A percentile compares a stretch with the other conserved stretches of the same genome.
Evolutionary conservation across 176 grass and related monocot species (phyloP).

Genomic region (Carex kokanica): DNA sequence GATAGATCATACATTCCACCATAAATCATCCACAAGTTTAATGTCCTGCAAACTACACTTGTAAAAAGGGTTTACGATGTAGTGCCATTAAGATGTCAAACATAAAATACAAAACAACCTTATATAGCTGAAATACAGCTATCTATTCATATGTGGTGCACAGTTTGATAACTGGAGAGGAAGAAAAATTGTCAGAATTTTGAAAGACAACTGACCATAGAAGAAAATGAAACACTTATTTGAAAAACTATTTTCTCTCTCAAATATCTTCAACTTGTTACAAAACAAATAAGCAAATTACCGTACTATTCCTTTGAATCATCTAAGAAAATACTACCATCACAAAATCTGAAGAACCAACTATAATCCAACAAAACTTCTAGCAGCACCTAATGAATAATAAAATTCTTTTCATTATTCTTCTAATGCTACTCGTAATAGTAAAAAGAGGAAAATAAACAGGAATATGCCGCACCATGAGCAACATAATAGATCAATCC

Average conservation of each 20-base stretch:
- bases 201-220: not conserved
- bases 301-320: not conserved
- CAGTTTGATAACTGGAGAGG: not conserved
- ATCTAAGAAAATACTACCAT: not conserved
- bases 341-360: not conserved
- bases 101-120: too few species aligned
- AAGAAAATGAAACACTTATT: not conserved
- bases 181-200: not conserved
- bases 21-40: slow-evolving; percentile 37
- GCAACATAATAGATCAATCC: not conserved
- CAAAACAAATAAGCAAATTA: not conserved
- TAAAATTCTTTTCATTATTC: not conserved
- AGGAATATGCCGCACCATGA: not conserved
- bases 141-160: not conserved
- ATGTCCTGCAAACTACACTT: slow-evolving; percentile 28
- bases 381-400: not conserved
- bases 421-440: not conserved
- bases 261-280: not conserved
- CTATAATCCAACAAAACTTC: not conserved
- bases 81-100: too few species aligned
- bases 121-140: not conserved
- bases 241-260: not conserved
- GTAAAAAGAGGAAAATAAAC: not conserved
- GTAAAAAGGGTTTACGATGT: too few species aligned
- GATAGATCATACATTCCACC: slow-evolving; percentile 35